Base-by-base conservation (phyloP, 495 filamentous ascomycete species). In the Xanthoparmelia taractica region DNA sequence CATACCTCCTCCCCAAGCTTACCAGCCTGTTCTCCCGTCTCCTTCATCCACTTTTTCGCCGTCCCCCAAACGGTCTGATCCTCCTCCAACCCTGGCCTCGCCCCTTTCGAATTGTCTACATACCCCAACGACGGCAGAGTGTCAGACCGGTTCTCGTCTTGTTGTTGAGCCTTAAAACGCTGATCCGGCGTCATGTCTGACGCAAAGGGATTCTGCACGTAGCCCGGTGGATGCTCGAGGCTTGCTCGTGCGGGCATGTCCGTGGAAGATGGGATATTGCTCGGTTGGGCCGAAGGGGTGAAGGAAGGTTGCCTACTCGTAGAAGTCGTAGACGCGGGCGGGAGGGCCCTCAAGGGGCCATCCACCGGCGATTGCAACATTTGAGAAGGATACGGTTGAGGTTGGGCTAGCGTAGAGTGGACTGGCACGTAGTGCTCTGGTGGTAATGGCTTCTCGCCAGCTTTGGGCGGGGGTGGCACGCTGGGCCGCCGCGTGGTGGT, bases 1-100 rank as follows among this genome's bases (percentile, higher is more conserved):
- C 88, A 90, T n/a, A 88, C 81, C 75, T 85, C 83, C 63, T 78
- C 82, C 74, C 89, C 86, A 25, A 82, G 82, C 59, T 84, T 82
- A 15, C 76, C 78, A 58, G 89, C 69, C 71, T 83, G 85, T 65
- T 77, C 75, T 59, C 87, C 86, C 12, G 83, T 86, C 50, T 74
- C 81, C 66, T 80, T 77, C 55, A 82, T 77, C 82, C 84, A 84
- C 64, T 80, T 80, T 76, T 79, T 85, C 4, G 84, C 85, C 18
- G 76, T 77, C 7, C 74, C 78, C 73, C 82, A 76, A 13, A 85
- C 70, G 1, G 82, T 77, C 8, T 74, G 73, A 20, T 78, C 81
- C 12, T 76, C 78, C 7, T 72, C 78, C 0, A 65, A 65, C n/a
- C 70, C 71, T 18, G 70, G 68, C 41, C 36, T 71, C 66, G 31